phyloP scores from a whole-genome alignment of 73 alveolate species.

The Paramecium tetraurelia region DNA sequence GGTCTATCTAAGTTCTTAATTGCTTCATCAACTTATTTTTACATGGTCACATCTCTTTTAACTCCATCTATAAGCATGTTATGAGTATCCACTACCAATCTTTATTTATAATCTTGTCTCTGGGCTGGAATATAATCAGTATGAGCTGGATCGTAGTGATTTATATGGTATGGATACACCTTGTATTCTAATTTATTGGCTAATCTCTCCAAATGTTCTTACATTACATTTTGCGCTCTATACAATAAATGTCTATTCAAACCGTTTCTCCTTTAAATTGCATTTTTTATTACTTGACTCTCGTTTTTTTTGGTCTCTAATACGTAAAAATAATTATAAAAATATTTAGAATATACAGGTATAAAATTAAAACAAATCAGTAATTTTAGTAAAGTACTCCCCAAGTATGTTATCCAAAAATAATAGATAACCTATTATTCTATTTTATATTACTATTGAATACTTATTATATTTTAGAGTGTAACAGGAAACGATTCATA shows the following conservation, averaged over 20 bases:
- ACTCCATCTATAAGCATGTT: constrained; percentile 36
- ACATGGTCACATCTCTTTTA: constrained; percentile 25
- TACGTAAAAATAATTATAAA: neutral
- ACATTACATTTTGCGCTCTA: neutral
- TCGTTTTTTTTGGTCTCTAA: neutral
- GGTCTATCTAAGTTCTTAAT: constrained; percentile 53
- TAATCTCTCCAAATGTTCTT: neutral
- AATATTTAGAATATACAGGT: too few relatives aligned
- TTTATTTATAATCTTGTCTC: neutral
- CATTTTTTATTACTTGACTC: neutral
- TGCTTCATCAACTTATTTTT: constrained; percentile 40
- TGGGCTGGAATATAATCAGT: constrained; percentile 6
- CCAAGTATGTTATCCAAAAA: too few relatives aligned
- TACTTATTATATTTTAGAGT: too few relatives aligned
- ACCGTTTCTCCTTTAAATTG: neutral
- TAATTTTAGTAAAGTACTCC: too few relatives aligned
- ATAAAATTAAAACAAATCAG: too few relatives aligned
- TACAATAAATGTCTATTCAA: neutral
- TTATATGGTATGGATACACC: neutral
- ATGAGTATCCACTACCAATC: constrained; percentile 10
- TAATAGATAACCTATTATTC: too few relatives aligned
- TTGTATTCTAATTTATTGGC: neutral
- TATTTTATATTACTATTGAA: too few relatives aligned
- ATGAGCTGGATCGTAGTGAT: constrained; percentile 11
- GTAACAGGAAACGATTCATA: too few relatives aligned